Evolutionary conservation across 78 protist species (phyloP), one percentile per base, ranked within the genome.

Genomic region (Diacronema lutheri): DNA sequence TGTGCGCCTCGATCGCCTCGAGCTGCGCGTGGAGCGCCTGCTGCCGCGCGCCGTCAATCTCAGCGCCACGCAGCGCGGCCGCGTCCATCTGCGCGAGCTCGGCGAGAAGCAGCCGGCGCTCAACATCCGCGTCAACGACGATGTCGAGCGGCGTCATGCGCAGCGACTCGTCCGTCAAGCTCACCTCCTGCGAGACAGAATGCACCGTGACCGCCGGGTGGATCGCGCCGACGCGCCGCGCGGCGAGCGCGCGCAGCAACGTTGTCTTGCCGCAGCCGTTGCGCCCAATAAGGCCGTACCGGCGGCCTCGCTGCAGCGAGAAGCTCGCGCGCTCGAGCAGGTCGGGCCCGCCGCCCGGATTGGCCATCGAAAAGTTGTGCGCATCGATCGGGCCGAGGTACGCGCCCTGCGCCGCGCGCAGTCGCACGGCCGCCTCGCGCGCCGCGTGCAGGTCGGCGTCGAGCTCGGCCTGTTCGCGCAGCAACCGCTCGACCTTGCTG

Each of bases 231-330:
- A 93, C 56, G 31, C 90, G 89, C 58, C 95, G 73, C 20, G 80
- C 71, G 0, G 94, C 94, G 57, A 97, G 60, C 58, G 95, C 80
- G 50, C 95, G 62, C 58, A 97, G 86, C 72, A 97, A 73, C 40
- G 98, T 96, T 23, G 97, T 87, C 87, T 97, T 97, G 60, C 98
- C 98, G 0, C 64, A 56, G 62, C 98, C 98, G 90, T 96, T 96
- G 29, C 91, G 40, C 14, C 98, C 98, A n/a, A 95, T 90, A 71
- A 96, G 86, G n/a, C 97, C 98, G 76, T 96, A 96, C 23, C 92
- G 46, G 7, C 61, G 83, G n/a, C 83, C 83, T 0, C 66, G 41
- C 56, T 35, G 56, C 55, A 78, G 50, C 31, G 35, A 20, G 66
- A 58, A 33, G 66, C 33, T 3, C 23, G 31, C 65, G 19, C 38